Evolutionary conservation across 768 basidiomycete species (phyloP), one percentile per base, ranked within the genome.

Genomic region (Paxillus rubicundulus): DNA sequence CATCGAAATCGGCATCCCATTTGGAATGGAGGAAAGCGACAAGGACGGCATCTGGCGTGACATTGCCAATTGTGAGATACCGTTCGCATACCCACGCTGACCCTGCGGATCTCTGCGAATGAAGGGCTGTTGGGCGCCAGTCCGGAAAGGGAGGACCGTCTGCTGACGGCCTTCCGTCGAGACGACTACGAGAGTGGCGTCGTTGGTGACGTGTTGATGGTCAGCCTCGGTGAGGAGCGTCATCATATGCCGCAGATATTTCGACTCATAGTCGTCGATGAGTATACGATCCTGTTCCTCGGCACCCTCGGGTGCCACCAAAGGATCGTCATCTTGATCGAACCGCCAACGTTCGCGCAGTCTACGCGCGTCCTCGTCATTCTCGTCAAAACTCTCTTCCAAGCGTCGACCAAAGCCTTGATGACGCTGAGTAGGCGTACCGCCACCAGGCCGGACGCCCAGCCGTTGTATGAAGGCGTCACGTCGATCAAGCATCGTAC

Each of bases 401-500:
- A 75, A 72, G n/a, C 45, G 50, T 5, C 56, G 56, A 34, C 58
- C 58, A 33, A 66, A 62, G 36, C 20, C 40, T 13, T 38, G 50
- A 14, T 54, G 57, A 2, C 52, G 32, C n/a, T 49, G 59, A 14
- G 48, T 45, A 4, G 44, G 13, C 0, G 54, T 37, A 7, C 5
- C 34, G 18, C 47, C 45, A 10, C 47, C 55, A 0, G 60, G 56
- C 45, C 48, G 50, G 27, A 69, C 59, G 18, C 63, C 70, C 17
- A 60, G 60, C 32, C 53, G 55, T 46, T 61, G 60, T 34, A 59
- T 58, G 50, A 64, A 60, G 13, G 70, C 58, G 52, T 73, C 68
- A 13, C 86, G 81, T 45, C 96, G 81, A 70, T 97, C 93, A 16
- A 96, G 60, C 56, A 84, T 74, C 13, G 85, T 65, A 27, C 90